These are phyloP conservation scores for Globisporangium viniferum DNA, from an alignment of 352 stramenopile genomes.

Conservation along the genomic window DNA sequence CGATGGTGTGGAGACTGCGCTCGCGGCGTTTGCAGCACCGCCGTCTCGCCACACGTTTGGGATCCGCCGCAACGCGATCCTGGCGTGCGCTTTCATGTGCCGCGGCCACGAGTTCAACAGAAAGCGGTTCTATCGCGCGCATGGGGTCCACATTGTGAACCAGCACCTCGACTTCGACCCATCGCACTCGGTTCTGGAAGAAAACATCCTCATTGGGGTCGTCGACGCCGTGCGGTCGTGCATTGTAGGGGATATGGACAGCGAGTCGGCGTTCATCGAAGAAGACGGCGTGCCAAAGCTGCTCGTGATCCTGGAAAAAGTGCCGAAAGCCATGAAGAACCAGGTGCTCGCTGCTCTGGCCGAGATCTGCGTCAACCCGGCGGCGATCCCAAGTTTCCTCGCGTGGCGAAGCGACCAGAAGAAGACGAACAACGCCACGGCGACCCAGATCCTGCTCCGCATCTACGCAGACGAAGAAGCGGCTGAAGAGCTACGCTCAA, in stretches of 20 bases:
- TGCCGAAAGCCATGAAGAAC: slow-evolving; percentile 52
- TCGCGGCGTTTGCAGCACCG: slow-evolving; percentile 46
- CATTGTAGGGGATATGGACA: slow-evolving; percentile 50
- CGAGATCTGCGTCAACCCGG: slow-evolving; percentile 71
- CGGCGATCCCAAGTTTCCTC: slow-evolving; percentile 61
- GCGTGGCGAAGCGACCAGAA: slow-evolving; percentile 50
- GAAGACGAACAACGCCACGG: slow-evolving; percentile 46
- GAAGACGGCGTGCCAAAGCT: slow-evolving; percentile 56
- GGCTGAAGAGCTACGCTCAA: slow-evolving; percentile 27
- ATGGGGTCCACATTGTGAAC: slow-evolving; percentile 43
- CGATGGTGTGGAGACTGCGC: slow-evolving; percentile 42
- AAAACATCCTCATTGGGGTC: slow-evolving; percentile 61
- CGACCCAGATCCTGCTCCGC: slow-evolving; percentile 59
- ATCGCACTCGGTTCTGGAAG: slow-evolving; percentile 56
- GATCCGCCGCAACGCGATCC: slow-evolving; percentile 62
- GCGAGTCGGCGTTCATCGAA: slow-evolving; percentile 57
- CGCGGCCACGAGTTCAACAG: slow-evolving; percentile 47
- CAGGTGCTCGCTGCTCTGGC: slow-evolving; percentile 61
- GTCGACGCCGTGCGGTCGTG: slow-evolving; percentile 65
- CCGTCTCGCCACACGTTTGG: slow-evolving; percentile 51
- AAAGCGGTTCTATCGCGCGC: slow-evolving; percentile 39
- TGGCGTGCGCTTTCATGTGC: slow-evolving; percentile 57
- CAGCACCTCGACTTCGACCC: slow-evolving; percentile 48
- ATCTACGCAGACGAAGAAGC: slow-evolving; percentile 66
- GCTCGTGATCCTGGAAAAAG: slow-evolving; percentile 49